Percentiles rank a stretch among this genome's conserved stretches.
These are phyloP conservation scores for Nakaseomyces nivariensis DNA, from an alignment of 1,139 yeast genomes.

Conservation along the genomic window DNA sequence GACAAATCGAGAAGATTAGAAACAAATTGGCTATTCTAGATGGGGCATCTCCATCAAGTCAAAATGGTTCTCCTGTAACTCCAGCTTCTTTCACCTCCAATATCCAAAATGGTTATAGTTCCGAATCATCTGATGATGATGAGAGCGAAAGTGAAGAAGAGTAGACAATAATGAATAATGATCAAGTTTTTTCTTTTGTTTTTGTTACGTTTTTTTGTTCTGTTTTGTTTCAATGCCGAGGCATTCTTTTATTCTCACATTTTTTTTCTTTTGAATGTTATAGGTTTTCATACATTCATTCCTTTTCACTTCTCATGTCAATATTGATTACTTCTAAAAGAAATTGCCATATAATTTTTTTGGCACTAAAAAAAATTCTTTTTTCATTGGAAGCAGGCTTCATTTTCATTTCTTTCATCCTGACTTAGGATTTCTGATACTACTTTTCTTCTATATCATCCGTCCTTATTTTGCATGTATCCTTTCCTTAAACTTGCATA, in stretches of 20 bases:
- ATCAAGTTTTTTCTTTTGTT: neutral
- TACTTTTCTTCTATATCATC: neutral
- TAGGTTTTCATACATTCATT: neutral
- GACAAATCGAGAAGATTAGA: constrained; percentile 76
- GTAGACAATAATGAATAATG: constrained; percentile 12
- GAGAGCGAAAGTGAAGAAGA: constrained; percentile 34
- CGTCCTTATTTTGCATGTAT: too few relatives aligned
- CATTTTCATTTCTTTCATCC: neutral
- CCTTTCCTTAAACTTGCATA: too few relatives aligned
- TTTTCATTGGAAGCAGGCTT: neutral
- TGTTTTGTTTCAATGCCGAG: neutral
- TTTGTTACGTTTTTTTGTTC: neutral
- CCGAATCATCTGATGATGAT: constrained; percentile 34
- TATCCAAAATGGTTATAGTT: constrained; percentile 36
- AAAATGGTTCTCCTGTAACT: constrained; percentile 23
- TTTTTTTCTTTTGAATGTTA: neutral
- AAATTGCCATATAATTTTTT: too few relatives aligned
- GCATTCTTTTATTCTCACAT: neutral
- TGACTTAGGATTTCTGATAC: neutral
- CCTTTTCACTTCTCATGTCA: neutral
- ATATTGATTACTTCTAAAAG: neutral
- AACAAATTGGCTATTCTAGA: constrained; percentile 71
- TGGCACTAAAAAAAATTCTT: neutral
- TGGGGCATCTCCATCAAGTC: constrained; percentile 29
- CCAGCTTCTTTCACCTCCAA: constrained; percentile 22